Conservation (phyloP, 2,329 filamentous ascomycete genomes). For the Epichloe uncinata region DNA sequence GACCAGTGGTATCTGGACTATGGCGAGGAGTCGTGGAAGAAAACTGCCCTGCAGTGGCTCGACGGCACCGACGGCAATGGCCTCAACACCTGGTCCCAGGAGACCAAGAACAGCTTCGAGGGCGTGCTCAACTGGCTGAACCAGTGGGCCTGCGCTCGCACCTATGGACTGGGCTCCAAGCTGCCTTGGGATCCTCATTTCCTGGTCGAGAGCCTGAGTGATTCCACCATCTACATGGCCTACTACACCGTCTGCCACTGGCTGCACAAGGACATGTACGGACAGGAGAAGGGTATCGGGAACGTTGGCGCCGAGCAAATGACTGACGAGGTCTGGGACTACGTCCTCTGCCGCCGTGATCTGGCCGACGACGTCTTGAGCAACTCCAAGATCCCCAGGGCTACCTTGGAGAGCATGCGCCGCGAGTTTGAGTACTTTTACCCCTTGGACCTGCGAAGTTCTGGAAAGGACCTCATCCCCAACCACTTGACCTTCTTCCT, state of each 20-base stretch:
- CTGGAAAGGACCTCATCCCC: conserved; percentile 84
- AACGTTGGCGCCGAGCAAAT: conserved; percentile 73
- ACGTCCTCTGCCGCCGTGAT: conserved; percentile 71
- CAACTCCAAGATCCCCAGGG: conserved; percentile 58
- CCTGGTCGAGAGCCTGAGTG: conserved; percentile 82
- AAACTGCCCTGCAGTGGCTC: conserved; percentile 59
- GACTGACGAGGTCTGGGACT: conserved; percentile 94
- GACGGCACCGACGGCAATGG: conserved; percentile 50
- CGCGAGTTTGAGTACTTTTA: conserved; percentile 97
- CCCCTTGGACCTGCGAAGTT: conserved; percentile 75
- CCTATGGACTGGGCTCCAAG: conserved; percentile 84
- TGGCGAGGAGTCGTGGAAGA: conserved; percentile 77
- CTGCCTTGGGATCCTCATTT: conserved; percentile 88
- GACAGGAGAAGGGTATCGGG: conserved; percentile 53
- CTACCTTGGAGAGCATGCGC: conserved; percentile 65
- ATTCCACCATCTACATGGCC: conserved; percentile 86
- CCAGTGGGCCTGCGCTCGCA: conserved; percentile 88
- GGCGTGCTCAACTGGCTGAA: conserved; percentile 84
- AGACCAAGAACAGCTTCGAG: conserved; percentile 70
- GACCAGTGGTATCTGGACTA: conserved; percentile 99
- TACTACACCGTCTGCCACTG: conserved; percentile 57
- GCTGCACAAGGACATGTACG: conserved; percentile 79
- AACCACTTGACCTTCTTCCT: conserved; percentile 95
- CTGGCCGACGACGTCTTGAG: conserved; percentile 49
- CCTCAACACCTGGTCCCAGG: conserved; percentile 67